phyloP scores from a whole-genome alignment of 75 land plant genomes.

The Pinus albicaulis region DNA sequence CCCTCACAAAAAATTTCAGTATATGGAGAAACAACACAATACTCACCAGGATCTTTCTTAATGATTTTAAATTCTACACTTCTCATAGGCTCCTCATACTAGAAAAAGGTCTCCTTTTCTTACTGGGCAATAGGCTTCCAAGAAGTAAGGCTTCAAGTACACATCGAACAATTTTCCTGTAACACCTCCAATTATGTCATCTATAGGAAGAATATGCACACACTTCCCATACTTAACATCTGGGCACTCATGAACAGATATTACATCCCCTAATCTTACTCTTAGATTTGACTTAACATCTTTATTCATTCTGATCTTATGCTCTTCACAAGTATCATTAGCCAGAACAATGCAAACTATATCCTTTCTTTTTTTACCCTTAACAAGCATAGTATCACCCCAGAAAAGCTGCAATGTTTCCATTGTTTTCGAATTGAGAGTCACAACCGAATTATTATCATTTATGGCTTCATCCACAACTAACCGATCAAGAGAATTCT shows the following conservation, averaged over 20 bases:
- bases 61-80: constrained; percentile 45
- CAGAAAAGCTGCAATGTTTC: constrained; percentile 57
- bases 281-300: constrained; percentile 75
- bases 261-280: constrained; percentile 83
- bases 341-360: constrained; percentile 82
- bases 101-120: constrained; percentile 34
- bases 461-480: constrained; percentile 58
- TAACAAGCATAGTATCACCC: constrained; percentile 45
- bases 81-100: constrained; percentile 39
- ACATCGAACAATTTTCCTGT: constrained; percentile 84
- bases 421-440: constrained; percentile 48
- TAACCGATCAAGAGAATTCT: constrained; percentile 52
- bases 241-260: constrained; percentile 82
- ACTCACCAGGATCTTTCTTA: constrained; percentile 39
- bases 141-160: constrained; percentile 58
- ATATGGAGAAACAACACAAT: constrained; percentile 41
- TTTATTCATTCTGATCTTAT: constrained; percentile 88
- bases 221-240: constrained; percentile 85
- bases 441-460: constrained; percentile 59
- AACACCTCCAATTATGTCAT: constrained; percentile 75
- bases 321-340: constrained; percentile 85
- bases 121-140: constrained; percentile 43
- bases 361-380: constrained; percentile 86
- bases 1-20: constrained; percentile 48
- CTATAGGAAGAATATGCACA: constrained; percentile 79